Evolutionary conservation across 306 rosid genomes (phyloP).

Genomic region (Gillenia trifoliata): DNA sequence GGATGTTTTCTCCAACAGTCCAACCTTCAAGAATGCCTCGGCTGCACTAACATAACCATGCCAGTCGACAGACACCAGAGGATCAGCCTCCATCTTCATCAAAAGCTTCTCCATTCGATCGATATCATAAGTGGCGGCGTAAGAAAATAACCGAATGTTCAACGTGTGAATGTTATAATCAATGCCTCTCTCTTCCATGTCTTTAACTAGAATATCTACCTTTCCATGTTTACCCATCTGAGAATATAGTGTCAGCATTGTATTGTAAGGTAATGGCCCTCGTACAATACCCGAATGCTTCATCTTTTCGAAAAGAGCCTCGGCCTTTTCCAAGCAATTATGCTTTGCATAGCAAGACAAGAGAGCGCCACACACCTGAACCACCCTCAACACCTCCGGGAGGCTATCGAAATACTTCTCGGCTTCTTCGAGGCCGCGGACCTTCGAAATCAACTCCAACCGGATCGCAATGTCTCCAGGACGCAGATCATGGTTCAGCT

Average conservation of each 20-base stretch:
- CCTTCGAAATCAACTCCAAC: slow-evolving; percentile 43
- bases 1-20: neutral
- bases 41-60: neutral
- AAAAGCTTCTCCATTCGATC: neutral
- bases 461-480: neutral
- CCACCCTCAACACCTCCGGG: slow-evolving; percentile 24
- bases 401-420: slow-evolving; percentile 34
- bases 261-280: slow-evolving; percentile 27
- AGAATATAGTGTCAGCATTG: slow-evolving; percentile 53
- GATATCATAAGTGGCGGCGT: neutral
- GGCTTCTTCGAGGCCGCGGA: slow-evolving; percentile 41
- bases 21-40: neutral
- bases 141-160: neutral
- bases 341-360: slow-evolving; percentile 44
- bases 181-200: neutral
- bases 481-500: neutral
- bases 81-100: neutral
- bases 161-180: neutral
- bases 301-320: slow-evolving; percentile 49
- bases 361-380: slow-evolving; percentile 43
- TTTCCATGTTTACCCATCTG: slow-evolving; percentile 42
- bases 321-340: slow-evolving; percentile 50
- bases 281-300: slow-evolving; percentile 22
- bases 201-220: slow-evolving; percentile 21
- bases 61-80: neutral